Evolutionary conservation across 2,329 filamentous ascomycete species (phyloP).

Genomic region (Stemphylium vesicarium): DNA sequence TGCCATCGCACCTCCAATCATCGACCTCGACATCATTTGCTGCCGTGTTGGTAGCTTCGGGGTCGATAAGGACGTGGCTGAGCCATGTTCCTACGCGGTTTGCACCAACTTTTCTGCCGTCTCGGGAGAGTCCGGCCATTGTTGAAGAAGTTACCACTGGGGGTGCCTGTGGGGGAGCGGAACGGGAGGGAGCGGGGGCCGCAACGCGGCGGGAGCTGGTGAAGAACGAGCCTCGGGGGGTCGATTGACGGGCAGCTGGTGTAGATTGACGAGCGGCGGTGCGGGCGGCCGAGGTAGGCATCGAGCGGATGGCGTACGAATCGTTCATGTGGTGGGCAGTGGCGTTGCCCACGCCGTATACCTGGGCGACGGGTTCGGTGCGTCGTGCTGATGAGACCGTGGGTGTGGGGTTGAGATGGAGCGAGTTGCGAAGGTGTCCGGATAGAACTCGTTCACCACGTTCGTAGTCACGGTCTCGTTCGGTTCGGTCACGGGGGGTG

Average conservation of each 20-base stretch:
- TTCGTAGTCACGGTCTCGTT: conserved; percentile 52
- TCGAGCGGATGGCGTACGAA: conserved; percentile 43
- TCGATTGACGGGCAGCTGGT: conserved; percentile 21
- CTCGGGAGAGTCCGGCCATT: conserved; percentile 48
- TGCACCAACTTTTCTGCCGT: conserved; percentile 43
- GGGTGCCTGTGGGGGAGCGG: conserved; percentile 12
- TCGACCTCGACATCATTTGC: conserved; percentile 44
- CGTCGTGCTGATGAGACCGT: conserved; percentile 31
- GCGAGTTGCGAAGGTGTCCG: conserved; percentile 57
- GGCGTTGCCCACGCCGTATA: conserved; percentile 60
- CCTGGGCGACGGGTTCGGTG: conserved; percentile 53
- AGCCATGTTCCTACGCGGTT: conserved; percentile 50
- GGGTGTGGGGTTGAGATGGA: conserved; percentile 37
- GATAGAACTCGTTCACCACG: conserved; percentile 59
- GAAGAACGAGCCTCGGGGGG: conserved; percentile 32
- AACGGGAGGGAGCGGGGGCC: conserved; percentile 10
- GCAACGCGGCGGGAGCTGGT: conserved; percentile 35
- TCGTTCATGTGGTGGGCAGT: conserved; percentile 67
- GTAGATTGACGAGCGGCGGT: conserved; percentile 31
- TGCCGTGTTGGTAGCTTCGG: conserved; percentile 44
- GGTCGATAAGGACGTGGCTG: conserved; percentile 44
- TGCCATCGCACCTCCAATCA: conserved; percentile 45
- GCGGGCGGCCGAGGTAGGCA: conserved; percentile 37
- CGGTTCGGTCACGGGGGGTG: conserved; percentile 32
- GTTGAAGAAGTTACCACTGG: conserved; percentile 32